phyloP scores from a whole-genome alignment of 805 yeast genomes.

The Starmerella vitae region DNA sequence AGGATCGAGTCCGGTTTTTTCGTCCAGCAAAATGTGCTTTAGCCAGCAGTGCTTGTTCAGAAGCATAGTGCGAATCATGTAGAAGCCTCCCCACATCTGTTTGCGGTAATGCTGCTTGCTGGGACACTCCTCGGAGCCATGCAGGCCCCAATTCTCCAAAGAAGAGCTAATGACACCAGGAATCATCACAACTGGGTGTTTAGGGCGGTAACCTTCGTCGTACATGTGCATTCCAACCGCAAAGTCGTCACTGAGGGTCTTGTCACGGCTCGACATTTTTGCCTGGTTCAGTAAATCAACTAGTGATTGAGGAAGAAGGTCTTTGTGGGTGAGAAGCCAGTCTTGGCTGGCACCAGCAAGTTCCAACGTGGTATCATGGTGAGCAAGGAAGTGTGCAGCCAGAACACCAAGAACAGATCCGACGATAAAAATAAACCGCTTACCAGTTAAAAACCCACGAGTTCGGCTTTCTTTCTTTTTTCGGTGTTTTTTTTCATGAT shows the following conservation, averaged over 20 bases:
- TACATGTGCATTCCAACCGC: conserved; percentile 69
- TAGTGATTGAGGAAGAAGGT: conserved; percentile 52
- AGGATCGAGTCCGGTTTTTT: conserved; percentile 88
- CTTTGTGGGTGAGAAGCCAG: conserved; percentile 30
- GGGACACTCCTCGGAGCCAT: conserved; percentile 67
- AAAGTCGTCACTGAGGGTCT: conserved; percentile 55
- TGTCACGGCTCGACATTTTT: conserved; percentile 29
- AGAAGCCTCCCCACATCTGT: conserved; percentile 92
- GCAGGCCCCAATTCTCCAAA: conserved; percentile 81
- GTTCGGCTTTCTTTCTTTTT: conserved; percentile 1
- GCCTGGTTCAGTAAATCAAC: conserved; percentile 46
- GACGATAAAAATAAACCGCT: conserved; percentile 46
- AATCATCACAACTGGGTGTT: conserved; percentile 76
- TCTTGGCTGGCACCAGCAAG: conserved; percentile 19
- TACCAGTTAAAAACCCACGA: conserved; percentile 26
- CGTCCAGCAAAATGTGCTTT: conserved; percentile 77
- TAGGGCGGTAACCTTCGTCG: conserved; percentile 36
- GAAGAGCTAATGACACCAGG: conserved; percentile 97
- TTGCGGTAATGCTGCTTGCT: conserved; percentile 75
- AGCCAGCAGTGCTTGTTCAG: conserved; percentile 90
- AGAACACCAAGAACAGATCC: conserved; percentile 64
- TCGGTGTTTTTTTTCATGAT: not conserved
- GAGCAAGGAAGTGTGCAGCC: conserved; percentile 50
- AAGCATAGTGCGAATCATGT: conserved; percentile 85
- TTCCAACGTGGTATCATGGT: conserved; percentile 19